These are phyloP conservation scores for Arabidopsis arenosa DNA, from an alignment of 345 rosid species.

Conservation along the genomic window DNA sequence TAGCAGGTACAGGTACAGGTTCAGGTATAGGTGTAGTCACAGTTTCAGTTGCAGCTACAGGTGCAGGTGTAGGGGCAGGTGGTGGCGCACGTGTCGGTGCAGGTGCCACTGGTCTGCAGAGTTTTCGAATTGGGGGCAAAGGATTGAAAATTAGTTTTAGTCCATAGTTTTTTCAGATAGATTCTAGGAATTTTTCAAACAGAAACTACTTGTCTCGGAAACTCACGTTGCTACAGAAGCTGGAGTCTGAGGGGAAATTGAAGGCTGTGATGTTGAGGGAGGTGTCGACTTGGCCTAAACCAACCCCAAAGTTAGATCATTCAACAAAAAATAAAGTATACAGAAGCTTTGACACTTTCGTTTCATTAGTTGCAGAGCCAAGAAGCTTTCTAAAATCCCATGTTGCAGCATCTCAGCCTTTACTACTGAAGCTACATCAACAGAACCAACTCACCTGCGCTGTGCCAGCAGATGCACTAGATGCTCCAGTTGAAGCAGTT, in stretches of 20 bases:
- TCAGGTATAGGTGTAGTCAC: conserved; percentile 30
- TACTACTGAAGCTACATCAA: conserved; percentile 5
- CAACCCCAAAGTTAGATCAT: conserved; percentile 14
- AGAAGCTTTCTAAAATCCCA: not conserved
- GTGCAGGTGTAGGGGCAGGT: conserved; percentile 1
- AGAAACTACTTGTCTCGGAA: conserved; percentile 5
- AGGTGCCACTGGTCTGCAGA: conserved; percentile 40
- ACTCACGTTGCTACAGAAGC: conserved; percentile 55
- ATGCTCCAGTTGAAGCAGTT: conserved; percentile 60
- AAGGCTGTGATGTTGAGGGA: conserved; percentile 45
- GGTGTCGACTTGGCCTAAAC: conserved; percentile 60
- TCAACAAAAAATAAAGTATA: conserved; percentile 18
- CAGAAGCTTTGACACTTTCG: not conserved
- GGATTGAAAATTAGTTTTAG: conserved; percentile 9
- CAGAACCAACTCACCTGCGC: conserved; percentile 50
- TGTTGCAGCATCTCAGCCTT: conserved; percentile 12
- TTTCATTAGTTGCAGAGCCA: conserved; percentile 7
- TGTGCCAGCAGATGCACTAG: conserved; percentile 61
- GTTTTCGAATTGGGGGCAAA: not conserved
- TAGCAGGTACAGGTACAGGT: conserved; percentile 37
- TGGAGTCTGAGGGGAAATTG: conserved; percentile 54
- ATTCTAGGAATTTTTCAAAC: not conserved
- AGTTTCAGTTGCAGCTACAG: conserved; percentile 18
- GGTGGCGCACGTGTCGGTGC: not conserved
- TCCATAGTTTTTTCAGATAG: not conserved